Percentiles rank a stretch among this genome's conserved stretches.
phyloP scores from a whole-genome alignment of 208 protist genomes.

The Herpetomonas tarakana region DNA sequence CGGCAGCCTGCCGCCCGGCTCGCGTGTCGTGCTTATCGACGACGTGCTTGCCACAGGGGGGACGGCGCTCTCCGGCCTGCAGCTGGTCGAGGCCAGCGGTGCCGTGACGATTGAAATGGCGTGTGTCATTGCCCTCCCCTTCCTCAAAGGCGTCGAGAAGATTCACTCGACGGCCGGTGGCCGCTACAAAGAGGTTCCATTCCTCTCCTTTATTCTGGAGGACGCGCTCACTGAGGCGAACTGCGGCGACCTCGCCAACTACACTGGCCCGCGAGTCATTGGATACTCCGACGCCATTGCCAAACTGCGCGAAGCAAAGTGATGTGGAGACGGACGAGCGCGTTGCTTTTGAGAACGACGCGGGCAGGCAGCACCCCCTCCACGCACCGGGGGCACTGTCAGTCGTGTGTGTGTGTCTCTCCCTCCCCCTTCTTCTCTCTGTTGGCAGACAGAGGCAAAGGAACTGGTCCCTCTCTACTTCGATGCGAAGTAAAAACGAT shows the following conservation, averaged over 20 bases:
- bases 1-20: constrained; percentile 62
- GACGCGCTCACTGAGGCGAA: constrained; percentile 62
- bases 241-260: constrained; percentile 68
- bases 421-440: too few relatives aligned
- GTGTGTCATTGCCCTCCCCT: constrained; percentile 53
- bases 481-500: too few relatives aligned
- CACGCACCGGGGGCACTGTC: too few relatives aligned
- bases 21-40: constrained; percentile 89
- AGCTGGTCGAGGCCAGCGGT: constrained; percentile 78
- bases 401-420: too few relatives aligned
- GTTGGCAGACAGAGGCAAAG: too few relatives aligned
- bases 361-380: too few relatives aligned
- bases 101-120: constrained; percentile 73
- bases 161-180: constrained; percentile 62
- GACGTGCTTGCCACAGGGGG: constrained; percentile 92
- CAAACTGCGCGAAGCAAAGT: neutral
- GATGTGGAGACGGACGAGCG: too few relatives aligned
- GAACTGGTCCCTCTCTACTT: too few relatives aligned
- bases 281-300: constrained; percentile 46
- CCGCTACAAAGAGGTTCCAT: constrained; percentile 63
- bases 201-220: constrained; percentile 65
- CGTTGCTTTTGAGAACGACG: too few relatives aligned
- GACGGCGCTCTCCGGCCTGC: constrained; percentile 84
- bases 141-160: constrained; percentile 62
- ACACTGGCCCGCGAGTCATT: constrained; percentile 63